Percentiles rank a stretch among this genome's conserved stretches.
Conservation (phyloP, 768 basidiomycete species). For the Panaeolus papilionaceus region DNA sequence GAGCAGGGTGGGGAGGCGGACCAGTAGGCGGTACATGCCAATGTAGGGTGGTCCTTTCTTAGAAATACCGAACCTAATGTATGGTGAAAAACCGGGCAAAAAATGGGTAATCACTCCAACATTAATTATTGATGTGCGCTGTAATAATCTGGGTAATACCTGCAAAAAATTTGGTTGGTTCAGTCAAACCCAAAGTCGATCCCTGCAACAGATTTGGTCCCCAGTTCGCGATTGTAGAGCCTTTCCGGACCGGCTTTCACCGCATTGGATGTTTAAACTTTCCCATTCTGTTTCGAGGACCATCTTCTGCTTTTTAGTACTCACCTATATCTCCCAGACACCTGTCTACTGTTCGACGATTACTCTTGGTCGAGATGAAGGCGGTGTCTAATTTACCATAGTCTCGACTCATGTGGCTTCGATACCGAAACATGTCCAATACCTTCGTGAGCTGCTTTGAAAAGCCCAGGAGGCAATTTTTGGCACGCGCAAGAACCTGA, state of each 20-base stretch:
- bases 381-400: conserved; percentile 1
- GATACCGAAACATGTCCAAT: conserved; percentile 4
- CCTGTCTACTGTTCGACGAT: neutral
- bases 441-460: conserved; percentile 5
- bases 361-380: neutral
- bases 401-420: conserved; percentile 5
- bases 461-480: conserved; percentile 1
- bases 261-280: neutral
- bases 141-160: neutral
- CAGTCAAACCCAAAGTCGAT: conserved; percentile 10
- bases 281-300: neutral
- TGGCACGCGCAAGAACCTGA: conserved; percentile 1
- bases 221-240: neutral
- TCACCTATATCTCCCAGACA: neutral
- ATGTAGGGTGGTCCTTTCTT: neutral
- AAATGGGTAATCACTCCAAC: neutral
- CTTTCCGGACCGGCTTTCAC: neutral
- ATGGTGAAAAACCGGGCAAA: neutral
- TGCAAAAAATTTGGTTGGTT: neutral
- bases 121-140: neutral
- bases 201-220: conserved; percentile 3
- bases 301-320: conserved; percentile 14
- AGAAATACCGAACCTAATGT: neutral
- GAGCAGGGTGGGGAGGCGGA: conserved; percentile 8
- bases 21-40: neutral